phyloP scores from a whole-genome alignment of 306 rosid genomes.

The Adenanthera pavonina region DNA sequence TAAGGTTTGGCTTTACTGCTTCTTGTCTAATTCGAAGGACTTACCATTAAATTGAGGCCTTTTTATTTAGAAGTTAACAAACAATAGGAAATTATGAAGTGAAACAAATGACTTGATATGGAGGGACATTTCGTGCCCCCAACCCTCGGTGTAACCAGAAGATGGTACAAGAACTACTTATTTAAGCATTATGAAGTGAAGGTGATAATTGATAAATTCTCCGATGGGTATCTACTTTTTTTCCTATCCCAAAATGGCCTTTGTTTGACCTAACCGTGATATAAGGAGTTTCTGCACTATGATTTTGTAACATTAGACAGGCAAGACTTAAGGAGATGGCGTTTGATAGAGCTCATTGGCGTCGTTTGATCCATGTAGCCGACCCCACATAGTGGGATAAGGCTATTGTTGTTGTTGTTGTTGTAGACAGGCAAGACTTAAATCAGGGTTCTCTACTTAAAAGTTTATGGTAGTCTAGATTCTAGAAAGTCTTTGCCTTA shows the following conservation, averaged over 20 bases:
- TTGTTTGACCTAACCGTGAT: slow-evolving; percentile 14
- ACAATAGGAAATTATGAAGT: background rate
- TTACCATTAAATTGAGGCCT: slow-evolving; percentile 1
- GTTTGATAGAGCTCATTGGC: too few relatives aligned
- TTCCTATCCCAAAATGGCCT: background rate
- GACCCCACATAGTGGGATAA: too few relatives aligned
- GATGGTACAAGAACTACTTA: slow-evolving; percentile 27
- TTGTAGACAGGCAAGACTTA: background rate
- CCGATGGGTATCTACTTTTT: background rate
- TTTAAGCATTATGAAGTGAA: slow-evolving; percentile 21
- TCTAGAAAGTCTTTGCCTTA: slow-evolving; percentile 12
- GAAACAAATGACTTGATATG: slow-evolving; percentile 33
- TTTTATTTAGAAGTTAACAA: slow-evolving; percentile 4
- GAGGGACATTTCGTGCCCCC: slow-evolving; percentile 22
- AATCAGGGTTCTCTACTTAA: slow-evolving; percentile 13
- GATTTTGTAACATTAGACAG: slow-evolving; percentile 7
- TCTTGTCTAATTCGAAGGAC: slow-evolving; percentile 7
- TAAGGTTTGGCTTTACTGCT: slow-evolving; percentile 19
- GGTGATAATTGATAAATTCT: slow-evolving; percentile 29
- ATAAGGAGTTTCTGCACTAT: slow-evolving; percentile 9
- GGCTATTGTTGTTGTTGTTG: too few relatives aligned
- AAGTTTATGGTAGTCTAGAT: background rate
- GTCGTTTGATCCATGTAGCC: too few relatives aligned
- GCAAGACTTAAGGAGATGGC: background rate
- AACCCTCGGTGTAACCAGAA: slow-evolving; percentile 26